Evolutionary conservation across 495 filamentous ascomycete genomes (phyloP).

Genomic region (Aspergillus heteromorphus): DNA sequence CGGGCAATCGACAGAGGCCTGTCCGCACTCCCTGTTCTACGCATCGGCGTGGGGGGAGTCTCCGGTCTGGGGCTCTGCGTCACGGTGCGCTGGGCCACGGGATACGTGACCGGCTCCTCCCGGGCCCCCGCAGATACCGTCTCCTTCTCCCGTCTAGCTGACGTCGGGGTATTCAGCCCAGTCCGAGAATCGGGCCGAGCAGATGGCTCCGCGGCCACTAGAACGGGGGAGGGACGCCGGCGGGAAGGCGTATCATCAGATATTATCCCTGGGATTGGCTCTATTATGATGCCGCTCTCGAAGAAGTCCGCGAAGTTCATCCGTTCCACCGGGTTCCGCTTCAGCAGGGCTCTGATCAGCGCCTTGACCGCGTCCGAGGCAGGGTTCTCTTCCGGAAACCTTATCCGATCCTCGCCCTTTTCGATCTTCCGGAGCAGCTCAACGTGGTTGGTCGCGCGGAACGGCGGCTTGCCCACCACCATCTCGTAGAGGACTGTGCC

Average conservation of each 20-base stretch:
- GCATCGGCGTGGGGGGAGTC: slow-evolving; percentile 36
- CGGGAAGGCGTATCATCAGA: slow-evolving; percentile 60
- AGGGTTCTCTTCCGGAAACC: slow-evolving; percentile 67
- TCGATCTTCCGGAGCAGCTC: slow-evolving; percentile 91
- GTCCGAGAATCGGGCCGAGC: slow-evolving; percentile 27
- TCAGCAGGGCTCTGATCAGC: slow-evolving; percentile 75
- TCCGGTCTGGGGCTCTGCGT: slow-evolving; percentile 28
- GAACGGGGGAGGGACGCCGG: slow-evolving; percentile 19
- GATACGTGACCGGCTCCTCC: slow-evolving; percentile 24
- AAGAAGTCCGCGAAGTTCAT: slow-evolving; percentile 83
- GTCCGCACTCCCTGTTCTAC: slow-evolving; percentile 35
- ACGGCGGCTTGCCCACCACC: slow-evolving; percentile 85
- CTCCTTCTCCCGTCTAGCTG: slow-evolving; percentile 17
- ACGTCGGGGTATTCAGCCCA: slow-evolving; percentile 6
- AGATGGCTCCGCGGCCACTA: slow-evolving; percentile 5
- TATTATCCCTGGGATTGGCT: slow-evolving; percentile 76
- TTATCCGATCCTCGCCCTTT: slow-evolving; percentile 73
- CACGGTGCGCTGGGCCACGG: slow-evolving; percentile 20
- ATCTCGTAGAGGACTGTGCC: slow-evolving; percentile 95
- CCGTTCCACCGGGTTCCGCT: slow-evolving; percentile 76
- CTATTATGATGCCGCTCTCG: slow-evolving; percentile 62
- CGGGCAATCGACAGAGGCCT: slow-evolving; percentile 25
- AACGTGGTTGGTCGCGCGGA: slow-evolving; percentile 88
- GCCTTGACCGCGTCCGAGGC: slow-evolving; percentile 74
- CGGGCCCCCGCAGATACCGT: slow-evolving; percentile 19